Evolutionary conservation across 1,139 yeast species (phyloP), one percentile per base, ranked within the genome.

Genomic region (Protomyces inouyei): DNA sequence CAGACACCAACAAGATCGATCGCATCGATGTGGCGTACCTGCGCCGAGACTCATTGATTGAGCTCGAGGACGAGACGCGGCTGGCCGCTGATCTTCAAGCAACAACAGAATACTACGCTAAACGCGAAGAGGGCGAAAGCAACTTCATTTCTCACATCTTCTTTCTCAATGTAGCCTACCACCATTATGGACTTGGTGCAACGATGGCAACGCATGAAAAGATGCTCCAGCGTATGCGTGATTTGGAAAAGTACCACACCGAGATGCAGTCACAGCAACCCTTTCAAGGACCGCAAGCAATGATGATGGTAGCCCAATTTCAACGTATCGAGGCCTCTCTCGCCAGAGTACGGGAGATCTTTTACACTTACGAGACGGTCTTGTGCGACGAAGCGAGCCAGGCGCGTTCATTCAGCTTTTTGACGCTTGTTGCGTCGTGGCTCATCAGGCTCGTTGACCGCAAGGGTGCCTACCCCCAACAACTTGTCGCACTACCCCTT

Each of bases 181-280:
- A 90, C 65, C 92, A 93, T 70, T 95, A 88, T 75, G 99, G 98
- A 55, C 77, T 90, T 52, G 96, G 96, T 40, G 98, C 97, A 59
- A 77, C 88, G 0, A 77, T 81, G 63, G 79, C 85, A 56, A 81
- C 82, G 57, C 84, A 83, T 68, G 84, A 83, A 61, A 81, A 85
- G 66, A 73, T 85, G 51, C 80, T 82, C 66, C 78, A 79, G 52
- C 79, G 79, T 64, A 76, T 84, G 48, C 82, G 84, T 61, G 85
- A 83, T 67, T 69, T 82, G 43, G 79, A 81, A 57, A 80, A 79
- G 67, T 82, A 86, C 66, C 72, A 86, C 21, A 82, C 80, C 5
- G 80, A 76, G 53, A 76, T 78, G 66, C 73, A 74, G 52, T 70
- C 71, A 23, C 73, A 72, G 55, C 67, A 66, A 40, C 68, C 70